Conservation (phyloP, 108 stramenopile genomes). For the Skeletonema potamos region DNA sequence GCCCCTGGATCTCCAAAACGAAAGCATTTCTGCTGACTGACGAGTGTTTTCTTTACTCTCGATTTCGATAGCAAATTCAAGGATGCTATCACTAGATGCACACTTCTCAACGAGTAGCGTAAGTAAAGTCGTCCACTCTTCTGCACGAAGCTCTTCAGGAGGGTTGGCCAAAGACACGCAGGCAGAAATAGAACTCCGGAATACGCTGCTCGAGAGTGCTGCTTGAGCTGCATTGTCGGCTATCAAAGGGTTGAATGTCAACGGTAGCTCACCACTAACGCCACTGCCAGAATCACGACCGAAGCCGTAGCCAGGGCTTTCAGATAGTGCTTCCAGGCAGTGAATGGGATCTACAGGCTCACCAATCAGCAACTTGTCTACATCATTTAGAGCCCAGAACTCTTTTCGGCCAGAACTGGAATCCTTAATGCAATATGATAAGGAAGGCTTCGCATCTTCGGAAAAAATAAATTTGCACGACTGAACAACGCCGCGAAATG, state of each 20-base stretch:
- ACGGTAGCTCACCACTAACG: constrained; percentile 65
- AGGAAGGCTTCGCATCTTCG: constrained; percentile 26
- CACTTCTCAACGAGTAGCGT: constrained; percentile 74
- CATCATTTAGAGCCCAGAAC: constrained; percentile 52
- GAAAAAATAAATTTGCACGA: constrained; percentile 39
- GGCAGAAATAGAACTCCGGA: constrained; percentile 65
- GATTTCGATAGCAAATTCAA: constrained; percentile 46
- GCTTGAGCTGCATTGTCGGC: constrained; percentile 81
- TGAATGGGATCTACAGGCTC: constrained; percentile 55
- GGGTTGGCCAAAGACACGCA: constrained; percentile 59
- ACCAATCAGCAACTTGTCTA: constrained; percentile 61
- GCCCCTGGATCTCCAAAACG: constrained; percentile 33
- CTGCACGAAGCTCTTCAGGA: constrained; percentile 61
- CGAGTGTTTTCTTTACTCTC: constrained; percentile 26
- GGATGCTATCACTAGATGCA: constrained; percentile 72
- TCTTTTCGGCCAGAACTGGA: constrained; percentile 42
- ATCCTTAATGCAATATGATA: constrained; percentile 57
- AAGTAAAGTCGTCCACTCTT: constrained; percentile 75
- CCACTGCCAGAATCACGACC: constrained; percentile 56
- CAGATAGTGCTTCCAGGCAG: constrained; percentile 73
- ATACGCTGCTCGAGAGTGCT: constrained; percentile 67
- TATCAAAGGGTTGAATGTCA: constrained; percentile 69
- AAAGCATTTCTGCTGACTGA: constrained; percentile 21
- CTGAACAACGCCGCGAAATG: constrained; percentile 33
- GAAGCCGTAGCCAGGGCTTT: constrained; percentile 75